phyloP scores from a whole-genome alignment of 2,329 filamentous ascomycete species.

The Pseudogymnoascus sp. region DNA sequence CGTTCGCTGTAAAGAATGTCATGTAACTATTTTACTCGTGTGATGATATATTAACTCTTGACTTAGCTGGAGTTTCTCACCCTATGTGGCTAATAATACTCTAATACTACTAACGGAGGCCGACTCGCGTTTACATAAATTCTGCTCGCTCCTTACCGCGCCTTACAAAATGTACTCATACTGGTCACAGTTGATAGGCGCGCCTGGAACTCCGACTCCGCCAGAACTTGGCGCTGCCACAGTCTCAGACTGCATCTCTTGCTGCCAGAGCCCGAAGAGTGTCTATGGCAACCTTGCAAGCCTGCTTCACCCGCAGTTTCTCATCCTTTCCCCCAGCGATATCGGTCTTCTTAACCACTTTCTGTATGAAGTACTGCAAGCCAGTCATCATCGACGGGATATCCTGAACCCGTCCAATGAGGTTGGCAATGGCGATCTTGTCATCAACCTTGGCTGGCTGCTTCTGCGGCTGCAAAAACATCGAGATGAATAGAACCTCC shows the following conservation, averaged over 20 bases:
- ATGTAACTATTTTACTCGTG: background rate
- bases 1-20: background rate
- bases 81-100: background rate
- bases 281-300: conserved; percentile 37
- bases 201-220: conserved; percentile 13
- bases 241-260: conserved; percentile 15
- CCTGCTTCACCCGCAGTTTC: conserved; percentile 39
- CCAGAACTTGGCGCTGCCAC: conserved; percentile 10
- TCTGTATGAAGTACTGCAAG: conserved; percentile 71
- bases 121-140: background rate
- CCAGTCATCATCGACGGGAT: conserved; percentile 62
- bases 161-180: background rate
- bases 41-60: background rate
- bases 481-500: conserved; percentile 68
- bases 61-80: background rate
- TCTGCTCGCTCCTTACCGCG: background rate
- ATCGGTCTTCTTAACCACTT: conserved; percentile 59
- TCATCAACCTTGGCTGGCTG: conserved; percentile 39
- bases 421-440: conserved; percentile 50
- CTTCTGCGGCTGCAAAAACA: conserved; percentile 59
- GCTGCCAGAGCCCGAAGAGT: conserved; percentile 22
- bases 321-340: conserved; percentile 42
- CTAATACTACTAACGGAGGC: background rate
- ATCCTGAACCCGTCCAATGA: conserved; percentile 57
- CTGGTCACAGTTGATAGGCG: background rate